Conservation (phyloP, 2,329 filamentous ascomycete species). For the Gnomoniopsis sp. region DNA sequence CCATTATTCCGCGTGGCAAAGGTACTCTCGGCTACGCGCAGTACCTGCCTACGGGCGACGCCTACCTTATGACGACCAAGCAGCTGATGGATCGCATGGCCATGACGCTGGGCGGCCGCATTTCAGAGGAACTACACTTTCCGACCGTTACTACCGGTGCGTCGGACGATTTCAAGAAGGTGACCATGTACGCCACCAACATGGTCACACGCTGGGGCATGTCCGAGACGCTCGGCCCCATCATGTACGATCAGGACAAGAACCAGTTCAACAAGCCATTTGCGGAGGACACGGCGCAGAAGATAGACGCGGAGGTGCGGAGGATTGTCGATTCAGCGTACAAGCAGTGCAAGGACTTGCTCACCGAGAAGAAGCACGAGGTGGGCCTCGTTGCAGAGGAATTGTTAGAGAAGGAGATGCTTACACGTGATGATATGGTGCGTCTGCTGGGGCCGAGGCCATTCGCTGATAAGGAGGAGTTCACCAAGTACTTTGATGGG, state of each 20-base stretch:
- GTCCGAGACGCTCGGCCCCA: slow-evolving; percentile 87
- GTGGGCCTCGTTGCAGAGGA: slow-evolving; percentile 91
- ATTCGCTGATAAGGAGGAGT: slow-evolving; percentile 82
- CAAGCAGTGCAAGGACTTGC: slow-evolving; percentile 79
- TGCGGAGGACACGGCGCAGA: slow-evolving; percentile 87
- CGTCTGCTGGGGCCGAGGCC: slow-evolving; percentile 80
- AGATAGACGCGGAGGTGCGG: slow-evolving; percentile 88
- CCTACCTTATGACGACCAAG: slow-evolving; percentile 91
- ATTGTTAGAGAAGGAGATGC: slow-evolving; percentile 84
- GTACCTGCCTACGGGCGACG: slow-evolving; percentile 87
- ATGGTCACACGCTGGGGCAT: slow-evolving; percentile 99
- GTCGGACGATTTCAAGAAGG: slow-evolving; percentile 97
- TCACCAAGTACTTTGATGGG: slow-evolving; percentile 83
- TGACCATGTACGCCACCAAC: slow-evolving; percentile 88
- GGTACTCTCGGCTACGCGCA: slow-evolving; percentile 94
- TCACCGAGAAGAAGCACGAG: slow-evolving; percentile 82
- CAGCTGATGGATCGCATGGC: slow-evolving; percentile 99
- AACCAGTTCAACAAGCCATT: slow-evolving; percentile 91
- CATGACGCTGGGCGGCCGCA: slow-evolving; percentile 94
- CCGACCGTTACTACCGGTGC: slow-evolving; percentile 93
- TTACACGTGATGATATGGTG: slow-evolving; percentile 89
- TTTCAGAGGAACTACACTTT: slow-evolving; percentile 96
- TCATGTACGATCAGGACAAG: slow-evolving; percentile 83
- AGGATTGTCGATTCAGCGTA: slow-evolving; percentile 92
- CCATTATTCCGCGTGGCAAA: slow-evolving; percentile 94